Percentiles rank a stretch among this genome's conserved stretches.
Conservation (phyloP, 2,329 filamentous ascomycete genomes). For the Colletotrichum lindemuthianum region DNA sequence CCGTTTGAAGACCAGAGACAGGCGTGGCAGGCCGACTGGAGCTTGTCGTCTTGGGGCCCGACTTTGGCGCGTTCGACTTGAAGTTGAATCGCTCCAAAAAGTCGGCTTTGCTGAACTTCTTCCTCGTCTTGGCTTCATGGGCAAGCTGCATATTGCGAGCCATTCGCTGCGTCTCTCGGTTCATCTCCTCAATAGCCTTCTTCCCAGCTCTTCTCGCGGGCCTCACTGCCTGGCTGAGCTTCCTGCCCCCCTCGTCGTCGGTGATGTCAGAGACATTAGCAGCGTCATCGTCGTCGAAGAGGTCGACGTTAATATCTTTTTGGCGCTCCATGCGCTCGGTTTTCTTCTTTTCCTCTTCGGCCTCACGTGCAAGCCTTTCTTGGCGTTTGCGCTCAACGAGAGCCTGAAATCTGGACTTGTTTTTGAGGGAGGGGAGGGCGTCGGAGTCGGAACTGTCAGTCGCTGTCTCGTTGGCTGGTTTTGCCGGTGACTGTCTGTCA, state of each 20-base stretch:
- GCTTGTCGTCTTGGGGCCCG: conserved; percentile 53
- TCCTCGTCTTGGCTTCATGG: conserved; percentile 89
- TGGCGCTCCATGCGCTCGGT: conserved; percentile 53
- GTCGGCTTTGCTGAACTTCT: conserved; percentile 85
- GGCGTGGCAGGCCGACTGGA: conserved; percentile 67
- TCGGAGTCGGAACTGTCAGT: conserved; percentile 54
- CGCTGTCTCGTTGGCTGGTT: conserved; percentile 36
- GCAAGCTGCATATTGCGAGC: conserved; percentile 89
- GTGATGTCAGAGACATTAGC: conserved; percentile 67
- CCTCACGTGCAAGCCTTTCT: conserved; percentile 75
- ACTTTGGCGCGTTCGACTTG: conserved; percentile 49
- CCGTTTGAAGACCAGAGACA: conserved; percentile 54
- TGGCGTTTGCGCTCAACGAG: conserved; percentile 79
- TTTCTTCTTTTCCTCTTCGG: conserved; percentile 61
- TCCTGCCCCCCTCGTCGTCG: conserved; percentile 71
- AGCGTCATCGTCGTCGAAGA: conserved; percentile 56
- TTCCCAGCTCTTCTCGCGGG: conserved; percentile 89
- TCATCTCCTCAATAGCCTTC: conserved; percentile 95
- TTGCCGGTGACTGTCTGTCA: conserved; percentile 45
- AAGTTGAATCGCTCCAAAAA: conserved; percentile 89
- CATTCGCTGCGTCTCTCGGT: conserved; percentile 91
- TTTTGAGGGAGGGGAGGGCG: conserved; percentile 56
- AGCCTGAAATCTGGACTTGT: conserved; percentile 73
- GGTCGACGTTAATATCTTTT: conserved; percentile 49
- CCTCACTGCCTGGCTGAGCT: conserved; percentile 74